Percentiles rank a stretch among this genome's conserved stretches.
Evolutionary conservation across 2,329 filamentous ascomycete genomes (phyloP).

Genomic region (Monosporascus cannonballus): DNA sequence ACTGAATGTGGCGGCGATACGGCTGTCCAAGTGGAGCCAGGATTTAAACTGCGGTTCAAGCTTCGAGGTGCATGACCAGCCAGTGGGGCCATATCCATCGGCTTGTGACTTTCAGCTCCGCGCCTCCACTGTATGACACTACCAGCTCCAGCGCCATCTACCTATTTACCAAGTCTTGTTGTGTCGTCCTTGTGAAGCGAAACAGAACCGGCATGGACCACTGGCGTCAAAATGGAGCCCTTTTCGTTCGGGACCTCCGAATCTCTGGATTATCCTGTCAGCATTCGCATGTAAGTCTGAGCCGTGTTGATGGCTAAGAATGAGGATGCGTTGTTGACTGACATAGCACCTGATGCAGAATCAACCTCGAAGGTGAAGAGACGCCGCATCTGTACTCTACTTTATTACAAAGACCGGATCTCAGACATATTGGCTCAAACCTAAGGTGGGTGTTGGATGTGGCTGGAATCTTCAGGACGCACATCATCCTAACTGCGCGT

Average conservation of each 20-base stretch:
- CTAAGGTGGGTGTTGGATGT: constrained; percentile 47
- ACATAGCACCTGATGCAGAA: constrained; percentile 26
- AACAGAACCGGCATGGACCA: constrained; percentile 7
- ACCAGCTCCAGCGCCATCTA: not conserved
- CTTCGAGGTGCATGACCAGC: no score
- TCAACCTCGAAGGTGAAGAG: constrained; percentile 65
- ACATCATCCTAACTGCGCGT: constrained; percentile 18
- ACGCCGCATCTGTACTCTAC: constrained; percentile 70
- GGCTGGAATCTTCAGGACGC: not conserved
- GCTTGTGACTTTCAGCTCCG: not conserved
- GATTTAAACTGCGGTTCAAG: no score
- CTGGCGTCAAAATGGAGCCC: constrained; percentile 64
- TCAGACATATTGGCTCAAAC: constrained; percentile 84
- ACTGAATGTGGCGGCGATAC: no score
- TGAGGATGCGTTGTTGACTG: constrained; percentile 7
- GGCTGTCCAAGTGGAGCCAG: no score
- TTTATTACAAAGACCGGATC: constrained; percentile 69
- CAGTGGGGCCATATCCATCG: not conserved
- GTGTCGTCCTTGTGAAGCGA: not conserved
- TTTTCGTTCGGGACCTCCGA: constrained; percentile 93
- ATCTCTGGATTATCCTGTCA: constrained; percentile 68
- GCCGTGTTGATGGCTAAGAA: constrained; percentile 2
- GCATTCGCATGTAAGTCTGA: constrained; percentile 53
- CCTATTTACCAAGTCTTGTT: not conserved
- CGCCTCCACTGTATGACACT: not conserved